A percentile compares a stretch with the other conserved stretches of the same genome.
Conservation (phyloP, 1,284 basidiomycete genomes). For the Austroboletus rostrupii region DNA sequence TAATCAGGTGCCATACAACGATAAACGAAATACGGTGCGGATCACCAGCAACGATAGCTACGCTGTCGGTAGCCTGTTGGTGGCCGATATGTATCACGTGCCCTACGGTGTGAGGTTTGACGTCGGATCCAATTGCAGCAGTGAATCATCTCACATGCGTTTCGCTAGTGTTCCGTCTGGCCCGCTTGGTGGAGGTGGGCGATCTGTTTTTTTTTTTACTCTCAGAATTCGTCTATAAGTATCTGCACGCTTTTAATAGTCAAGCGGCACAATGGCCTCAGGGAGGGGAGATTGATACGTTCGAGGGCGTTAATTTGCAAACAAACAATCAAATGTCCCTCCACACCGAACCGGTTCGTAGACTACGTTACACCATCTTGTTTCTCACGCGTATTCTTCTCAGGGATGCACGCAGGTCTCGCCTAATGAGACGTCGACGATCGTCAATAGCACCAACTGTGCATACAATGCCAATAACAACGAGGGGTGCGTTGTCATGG, state of each 20-base stretch:
- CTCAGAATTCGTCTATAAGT: neutral
- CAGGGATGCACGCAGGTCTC: conserved; percentile 53
- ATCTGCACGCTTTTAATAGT: conserved; percentile 18
- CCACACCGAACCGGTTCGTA: conserved; percentile 50
- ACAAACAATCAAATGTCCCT: conserved; percentile 63
- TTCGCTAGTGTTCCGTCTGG: conserved; percentile 65
- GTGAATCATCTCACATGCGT: conserved; percentile 1
- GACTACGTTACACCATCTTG: neutral
- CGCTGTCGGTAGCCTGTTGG: conserved; percentile 62
- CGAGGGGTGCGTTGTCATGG: conserved; percentile 58
- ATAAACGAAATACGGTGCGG: conserved; percentile 70
- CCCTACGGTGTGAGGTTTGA: conserved; percentile 54
- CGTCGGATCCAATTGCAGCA: neutral
- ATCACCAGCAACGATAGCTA: conserved; percentile 57
- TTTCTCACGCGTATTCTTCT: conserved; percentile 3
- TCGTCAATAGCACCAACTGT: conserved; percentile 61
- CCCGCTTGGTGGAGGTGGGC: conserved; percentile 51
- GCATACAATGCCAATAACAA: conserved; percentile 51
- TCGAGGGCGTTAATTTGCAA: conserved; percentile 70
- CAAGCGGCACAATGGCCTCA: conserved; percentile 58
- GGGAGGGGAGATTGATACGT: conserved; percentile 73
- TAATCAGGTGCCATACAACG: conserved; percentile 40
- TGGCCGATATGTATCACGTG: conserved; percentile 64
- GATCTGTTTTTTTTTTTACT: neutral
- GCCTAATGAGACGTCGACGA: conserved; percentile 47